phyloP scores from a whole-genome alignment of 2,329 filamentous ascomycete genomes.

The Colletotrichum gigasporum region DNA sequence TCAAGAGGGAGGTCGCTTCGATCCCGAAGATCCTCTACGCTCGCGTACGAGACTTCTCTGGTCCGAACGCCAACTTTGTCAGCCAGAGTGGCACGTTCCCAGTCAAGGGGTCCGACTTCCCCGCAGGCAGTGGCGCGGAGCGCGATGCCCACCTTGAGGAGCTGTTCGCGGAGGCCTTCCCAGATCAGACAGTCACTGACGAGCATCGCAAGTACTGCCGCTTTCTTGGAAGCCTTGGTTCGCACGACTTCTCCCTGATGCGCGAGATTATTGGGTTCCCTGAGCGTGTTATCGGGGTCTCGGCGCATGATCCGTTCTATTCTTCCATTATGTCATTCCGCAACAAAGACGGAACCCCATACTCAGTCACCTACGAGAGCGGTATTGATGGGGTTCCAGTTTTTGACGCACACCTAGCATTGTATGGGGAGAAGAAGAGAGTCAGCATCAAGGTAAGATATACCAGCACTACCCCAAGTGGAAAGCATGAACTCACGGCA shows the following conservation, averaged over 20 bases:
- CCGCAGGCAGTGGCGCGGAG: conserved; percentile 22
- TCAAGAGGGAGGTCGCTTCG: conserved; percentile 57
- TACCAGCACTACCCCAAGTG: neutral
- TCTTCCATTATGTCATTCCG: conserved; percentile 21
- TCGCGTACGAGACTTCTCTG: conserved; percentile 45
- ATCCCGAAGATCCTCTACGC: conserved; percentile 62
- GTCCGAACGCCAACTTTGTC: conserved; percentile 12
- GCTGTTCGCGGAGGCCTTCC: conserved; percentile 44
- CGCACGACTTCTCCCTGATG: conserved; percentile 64
- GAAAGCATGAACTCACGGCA: conserved; percentile 11
- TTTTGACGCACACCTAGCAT: conserved; percentile 54
- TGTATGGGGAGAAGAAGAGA: conserved; percentile 58
- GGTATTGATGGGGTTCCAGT: conserved; percentile 57
- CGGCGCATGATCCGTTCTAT: conserved; percentile 22
- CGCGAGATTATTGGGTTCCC: conserved; percentile 49
- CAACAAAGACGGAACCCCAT: conserved; percentile 40
- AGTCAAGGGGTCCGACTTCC: conserved; percentile 38
- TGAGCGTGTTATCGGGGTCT: conserved; percentile 30
- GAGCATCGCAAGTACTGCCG: conserved; percentile 45
- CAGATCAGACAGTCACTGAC: conserved; percentile 39
- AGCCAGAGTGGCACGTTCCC: conserved; percentile 35
- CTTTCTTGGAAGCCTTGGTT: conserved; percentile 58
- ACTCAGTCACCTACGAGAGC: conserved; percentile 58
- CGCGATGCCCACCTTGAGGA: conserved; percentile 36
- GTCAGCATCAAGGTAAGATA: conserved; percentile 40